A percentile compares a stretch with the other conserved stretches of the same genome.
These are phyloP conservation scores for Calonectria pauciramosa DNA, from an alignment of 2,329 filamentous ascomycete species.

Conservation along the genomic window DNA sequence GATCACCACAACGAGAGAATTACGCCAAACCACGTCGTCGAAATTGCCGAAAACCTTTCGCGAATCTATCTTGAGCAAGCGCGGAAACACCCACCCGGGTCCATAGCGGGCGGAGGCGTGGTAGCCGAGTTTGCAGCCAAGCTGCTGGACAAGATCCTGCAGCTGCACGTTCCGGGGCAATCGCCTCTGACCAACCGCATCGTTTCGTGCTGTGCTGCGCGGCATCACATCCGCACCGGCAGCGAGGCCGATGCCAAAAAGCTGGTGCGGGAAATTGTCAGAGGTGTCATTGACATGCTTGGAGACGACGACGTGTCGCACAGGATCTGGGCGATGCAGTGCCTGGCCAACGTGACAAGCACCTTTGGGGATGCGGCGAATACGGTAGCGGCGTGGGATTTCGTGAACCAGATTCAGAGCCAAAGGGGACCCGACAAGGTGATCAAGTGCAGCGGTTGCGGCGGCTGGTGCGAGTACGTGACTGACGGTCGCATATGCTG, in stretches of 20 bases:
- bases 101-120: not conserved
- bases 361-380: not conserved
- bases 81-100: not conserved
- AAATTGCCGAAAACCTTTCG: not conserved
- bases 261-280: not conserved
- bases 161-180: not conserved
- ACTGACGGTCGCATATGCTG: not conserved
- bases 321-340: not conserved
- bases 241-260: not conserved
- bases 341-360: not conserved
- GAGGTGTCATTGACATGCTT: not conserved
- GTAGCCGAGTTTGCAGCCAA: not conserved
- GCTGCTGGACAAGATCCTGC: not conserved
- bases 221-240: not conserved
- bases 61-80: not conserved
- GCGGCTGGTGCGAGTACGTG: not conserved
- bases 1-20: not conserved
- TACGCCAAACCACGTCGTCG: not conserved
- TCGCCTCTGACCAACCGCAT: not conserved
- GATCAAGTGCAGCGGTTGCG: not conserved
- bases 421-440: not conserved
- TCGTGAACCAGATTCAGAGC: not conserved
- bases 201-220: not conserved
- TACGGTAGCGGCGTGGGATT: not conserved
- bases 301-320: not conserved